Evolutionary conservation across 2,329 filamentous ascomycete genomes (phyloP).

Genomic region (Botrytis hyacinthi): DNA sequence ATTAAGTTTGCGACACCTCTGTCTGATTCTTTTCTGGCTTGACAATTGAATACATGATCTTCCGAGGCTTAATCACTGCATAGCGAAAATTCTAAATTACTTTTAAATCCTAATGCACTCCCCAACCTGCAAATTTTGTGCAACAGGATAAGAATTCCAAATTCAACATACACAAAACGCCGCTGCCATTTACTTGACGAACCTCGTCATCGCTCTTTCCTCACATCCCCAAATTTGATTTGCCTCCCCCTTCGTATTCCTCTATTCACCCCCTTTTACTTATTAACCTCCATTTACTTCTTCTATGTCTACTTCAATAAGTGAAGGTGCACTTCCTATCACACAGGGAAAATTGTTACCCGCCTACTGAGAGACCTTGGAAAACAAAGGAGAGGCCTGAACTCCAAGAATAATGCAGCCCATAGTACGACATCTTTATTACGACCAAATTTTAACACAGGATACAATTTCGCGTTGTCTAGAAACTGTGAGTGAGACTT

Average conservation of each 20-base stretch:
- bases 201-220: not conserved
- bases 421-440: not conserved
- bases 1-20: not conserved
- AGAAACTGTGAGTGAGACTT: not conserved
- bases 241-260: not conserved
- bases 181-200: not conserved
- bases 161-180: not conserved
- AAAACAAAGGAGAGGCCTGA: not conserved
- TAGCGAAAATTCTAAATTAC: not conserved
- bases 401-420: not conserved
- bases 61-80: too few species aligned
- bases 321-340: not conserved
- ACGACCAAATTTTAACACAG: not conserved
- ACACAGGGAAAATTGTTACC: not conserved
- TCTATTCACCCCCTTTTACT: rapidly evolving
- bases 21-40: not conserved
- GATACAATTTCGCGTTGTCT: too few species aligned
- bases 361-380: rapidly evolving
- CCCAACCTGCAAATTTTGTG: not conserved
- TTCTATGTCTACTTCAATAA: not conserved
- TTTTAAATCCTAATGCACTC: not conserved
- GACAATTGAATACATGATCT: not conserved
- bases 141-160: rapidly evolving
- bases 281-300: not conserved
- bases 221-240: not conserved